Evolutionary conservation across 768 basidiomycete genomes (phyloP), one percentile per base, ranked within the genome.

Genomic region (Mycena rebaudengoi): DNA sequence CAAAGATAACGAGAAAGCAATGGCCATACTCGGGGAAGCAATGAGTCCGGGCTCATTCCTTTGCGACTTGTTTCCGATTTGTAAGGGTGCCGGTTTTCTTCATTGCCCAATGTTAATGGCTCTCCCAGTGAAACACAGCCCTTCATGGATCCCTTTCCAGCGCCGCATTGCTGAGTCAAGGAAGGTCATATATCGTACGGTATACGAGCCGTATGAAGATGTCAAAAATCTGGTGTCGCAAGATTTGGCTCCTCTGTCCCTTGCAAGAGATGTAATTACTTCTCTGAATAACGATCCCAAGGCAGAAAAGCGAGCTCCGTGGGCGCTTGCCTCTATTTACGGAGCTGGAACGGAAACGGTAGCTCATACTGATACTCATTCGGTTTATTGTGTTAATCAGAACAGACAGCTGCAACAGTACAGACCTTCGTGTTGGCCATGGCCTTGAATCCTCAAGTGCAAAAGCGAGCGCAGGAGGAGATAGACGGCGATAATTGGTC

Each of bases 21-120:
- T 77, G 70, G 49, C 63, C 7, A 62, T 75, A 40, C 48, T 76
- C 23, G 65, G 58, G 16, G 59, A 61, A 32, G 70, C 69, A 5
- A 71, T 65, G 4, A 55, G 70, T 3, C 76, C 75, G 1, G 76
- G 76, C 30, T 69, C 76, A 8, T 78, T 64, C 32, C 53, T 77
- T 3, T 66, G 62, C 13, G 76, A 78, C 55, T 37, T 76, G 16
- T 23, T 76, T 20, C 76, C 76, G 8, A 25, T 39, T 12, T 55
- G 75, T 75, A 52, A 53, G 71, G 46, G n/a, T 25, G 13, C 55
- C 11, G 32, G 11, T 18, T 43, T 23, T 39, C 33, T 4, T 13
- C 20, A 20, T n/a, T 13, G 23, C 20, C 18, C 7, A 26, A 39
- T 52, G n/a, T 43, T 26, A 18, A 6, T 11, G 28, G 18, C 26